A percentile compares a stretch with the other conserved stretches of the same genome.
Evolutionary conservation across 164 flowering plant species (phyloP).

Genomic region (Pachysandra terminalis): DNA sequence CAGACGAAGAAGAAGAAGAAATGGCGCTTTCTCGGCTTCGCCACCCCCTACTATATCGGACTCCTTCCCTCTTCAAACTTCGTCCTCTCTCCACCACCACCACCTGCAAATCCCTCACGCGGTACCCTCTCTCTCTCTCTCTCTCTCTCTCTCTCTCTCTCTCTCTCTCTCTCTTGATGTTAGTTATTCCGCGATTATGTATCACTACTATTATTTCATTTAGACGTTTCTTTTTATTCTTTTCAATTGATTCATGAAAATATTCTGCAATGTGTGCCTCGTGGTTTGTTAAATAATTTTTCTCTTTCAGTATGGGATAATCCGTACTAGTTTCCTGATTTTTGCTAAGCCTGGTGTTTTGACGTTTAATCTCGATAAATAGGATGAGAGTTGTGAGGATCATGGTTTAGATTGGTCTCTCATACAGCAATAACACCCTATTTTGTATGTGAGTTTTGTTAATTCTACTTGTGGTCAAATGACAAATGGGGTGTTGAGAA

Average conservation of each 20-base stretch:
- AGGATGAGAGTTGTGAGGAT: not conserved
- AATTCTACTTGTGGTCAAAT: no score
- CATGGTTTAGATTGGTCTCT: not conserved
- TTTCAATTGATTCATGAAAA: not conserved
- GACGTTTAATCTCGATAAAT: not conserved
- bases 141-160: no score
- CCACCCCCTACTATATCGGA: constrained; percentile 39
- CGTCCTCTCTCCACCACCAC: constrained; percentile 34
- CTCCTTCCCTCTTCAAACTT: constrained; percentile 37
- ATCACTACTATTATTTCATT: not conserved
- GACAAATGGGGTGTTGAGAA: no score
- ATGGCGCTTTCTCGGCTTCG: constrained; percentile 69
- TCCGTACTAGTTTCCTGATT: no score
- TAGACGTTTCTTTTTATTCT: not conserved
- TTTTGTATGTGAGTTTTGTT: no score
- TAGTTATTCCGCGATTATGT: not conserved
- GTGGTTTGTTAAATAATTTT: no score
- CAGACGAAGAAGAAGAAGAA: no score
- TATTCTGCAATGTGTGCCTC: no score
- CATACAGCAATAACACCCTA: no score
- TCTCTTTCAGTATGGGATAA: no score
- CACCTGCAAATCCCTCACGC: constrained; percentile 31
- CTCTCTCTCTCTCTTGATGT: not conserved
- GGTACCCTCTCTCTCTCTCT: no score
- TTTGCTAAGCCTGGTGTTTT: not conserved